Base-by-base conservation (phyloP, 371 early-diverging fungal species). In the Saksenaea oblongispora region DNA sequence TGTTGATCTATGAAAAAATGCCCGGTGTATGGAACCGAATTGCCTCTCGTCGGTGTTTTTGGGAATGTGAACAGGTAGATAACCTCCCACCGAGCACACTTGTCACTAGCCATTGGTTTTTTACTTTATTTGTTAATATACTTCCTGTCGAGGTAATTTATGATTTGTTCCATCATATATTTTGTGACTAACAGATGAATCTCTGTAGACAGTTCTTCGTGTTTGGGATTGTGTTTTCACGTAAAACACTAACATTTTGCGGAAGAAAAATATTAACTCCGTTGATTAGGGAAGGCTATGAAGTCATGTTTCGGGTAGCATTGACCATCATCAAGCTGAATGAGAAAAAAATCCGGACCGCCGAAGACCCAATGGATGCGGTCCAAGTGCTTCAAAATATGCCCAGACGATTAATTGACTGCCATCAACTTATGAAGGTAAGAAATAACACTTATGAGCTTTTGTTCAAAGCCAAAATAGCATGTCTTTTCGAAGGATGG, bases 171-270 rank as follows among this genome's bases (percentile, higher is more conserved):
- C 31, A 3, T 17, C 11, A 34, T 2, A 1, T 22, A 5, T 53
- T 39, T 34, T 22, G 10, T 18, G 24, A 47, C 22, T 5, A 1
- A 53, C 14, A 3, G 22, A 18, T 2, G 31, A 31, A 31, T 2
- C 14, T 42, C 69, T 26, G 2, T 66, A 80, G 79, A 87, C 91
- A 1, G 85, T 87, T 9, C 73, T 92, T 0, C 78, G 93, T 9
- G 84, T 92, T 0, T 93, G 93, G 93, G 94, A 93, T 84, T 84
- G 86, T 51, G 87, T 92, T 59, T 87, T 87, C 62, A 87, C 86
- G 84, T 84, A 82, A 72, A n/a, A 86, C 69, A 5, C 17, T 42
- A 2, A 34, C 56, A n/a, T 2, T 28, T 17, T 28, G 13, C 9
- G 22, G 15, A 39, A 41, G 13, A 18, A 9, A n/a, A n/a, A 17